Conservation (phyloP, 164 flowering plant genomes). For the Nymphaea colorata region DNA sequence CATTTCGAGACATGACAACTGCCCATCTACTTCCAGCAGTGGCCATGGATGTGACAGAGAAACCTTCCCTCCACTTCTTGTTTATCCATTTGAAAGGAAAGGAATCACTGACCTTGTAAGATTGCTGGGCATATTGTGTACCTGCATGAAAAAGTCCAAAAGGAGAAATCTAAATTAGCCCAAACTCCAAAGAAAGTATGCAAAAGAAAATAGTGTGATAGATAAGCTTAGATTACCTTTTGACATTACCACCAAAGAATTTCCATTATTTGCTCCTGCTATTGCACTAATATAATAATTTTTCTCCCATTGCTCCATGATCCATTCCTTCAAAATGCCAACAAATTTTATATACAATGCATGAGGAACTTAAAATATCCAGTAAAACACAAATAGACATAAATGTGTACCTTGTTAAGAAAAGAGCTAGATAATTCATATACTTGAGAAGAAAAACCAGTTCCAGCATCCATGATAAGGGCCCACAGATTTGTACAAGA, state of each 20-base stretch:
- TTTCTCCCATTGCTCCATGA: slow-evolving; percentile 96
- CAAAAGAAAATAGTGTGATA: neutral
- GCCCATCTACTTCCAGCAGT: slow-evolving; percentile 72
- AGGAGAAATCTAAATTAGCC: neutral
- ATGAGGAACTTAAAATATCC: neutral
- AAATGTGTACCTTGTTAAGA: slow-evolving; percentile 54
- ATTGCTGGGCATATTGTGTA: slow-evolving; percentile 55
- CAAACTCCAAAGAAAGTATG: neutral
- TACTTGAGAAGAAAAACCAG: slow-evolving; percentile 77
- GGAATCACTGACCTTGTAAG: slow-evolving; percentile 71
- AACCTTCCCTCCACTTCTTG: slow-evolving; percentile 83
- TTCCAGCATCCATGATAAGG: slow-evolving; percentile 94
- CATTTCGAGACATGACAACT: slow-evolving; percentile 74
- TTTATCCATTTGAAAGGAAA: slow-evolving; percentile 84
- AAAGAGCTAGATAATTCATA: slow-evolving; percentile 66
- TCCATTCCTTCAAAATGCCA: slow-evolving; percentile 64
- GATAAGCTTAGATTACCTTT: slow-evolving; percentile 40
- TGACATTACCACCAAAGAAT: slow-evolving; percentile 91
- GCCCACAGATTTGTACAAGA: slow-evolving; percentile 85
- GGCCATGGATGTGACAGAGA: slow-evolving; percentile 72
- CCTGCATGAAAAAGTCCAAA: slow-evolving; percentile 21
- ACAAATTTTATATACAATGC: neutral
- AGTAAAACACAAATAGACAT: neutral
- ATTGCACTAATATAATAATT: slow-evolving; percentile 79
- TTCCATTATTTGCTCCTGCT: slow-evolving; percentile 80